A percentile compares a stretch with the other conserved stretches of the same genome.
These are phyloP conservation scores for Trifolium subterraneum DNA, from an alignment of 306 rosid species.

Conservation along the genomic window DNA sequence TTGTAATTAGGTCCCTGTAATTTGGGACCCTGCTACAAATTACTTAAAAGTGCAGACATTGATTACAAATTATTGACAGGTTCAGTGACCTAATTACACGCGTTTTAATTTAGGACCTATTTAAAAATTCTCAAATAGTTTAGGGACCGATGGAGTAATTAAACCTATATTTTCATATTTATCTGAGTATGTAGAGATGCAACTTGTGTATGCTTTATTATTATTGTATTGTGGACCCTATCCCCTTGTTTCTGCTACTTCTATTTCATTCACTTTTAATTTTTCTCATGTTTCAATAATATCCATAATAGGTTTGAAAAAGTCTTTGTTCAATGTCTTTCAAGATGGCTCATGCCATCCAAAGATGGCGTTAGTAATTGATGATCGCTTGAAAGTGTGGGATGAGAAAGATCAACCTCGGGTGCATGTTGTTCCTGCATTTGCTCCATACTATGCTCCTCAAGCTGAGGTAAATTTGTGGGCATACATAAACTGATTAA, in stretches of 20 bases:
- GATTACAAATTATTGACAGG: not conserved
- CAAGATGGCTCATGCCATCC: conserved; percentile 93
- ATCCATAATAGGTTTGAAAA: conserved; percentile 70
- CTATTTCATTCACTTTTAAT: conserved; percentile 31
- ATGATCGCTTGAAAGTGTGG: conserved; percentile 99
- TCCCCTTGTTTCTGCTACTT: conserved; percentile 30
- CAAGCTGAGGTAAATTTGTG: conserved; percentile 82
- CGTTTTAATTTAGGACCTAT: not conserved
- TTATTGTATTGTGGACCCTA: not conserved
- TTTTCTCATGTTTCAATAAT: conserved; percentile 27
- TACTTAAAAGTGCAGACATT: not conserved
- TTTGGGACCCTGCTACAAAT: not conserved
- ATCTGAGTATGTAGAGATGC: conserved; percentile 20
- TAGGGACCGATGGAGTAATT: not conserved
- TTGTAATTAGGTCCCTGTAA: not conserved
- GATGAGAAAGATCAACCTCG: conserved; percentile 97
- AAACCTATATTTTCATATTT: conserved; percentile 1
- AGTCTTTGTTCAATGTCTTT: conserved; percentile 93
- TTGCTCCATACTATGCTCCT: conserved; percentile 98
- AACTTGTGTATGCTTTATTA: conserved; percentile 20
- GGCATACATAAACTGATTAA: conserved; percentile 27
- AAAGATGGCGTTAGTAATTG: conserved; percentile 94
- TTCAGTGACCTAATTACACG: not conserved
- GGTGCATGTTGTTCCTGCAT: conserved; percentile 99
- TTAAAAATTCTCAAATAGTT: conserved; percentile 9